Conservation (phyloP, 768 basidiomycete species). For the Calocybe cyanea region DNA sequence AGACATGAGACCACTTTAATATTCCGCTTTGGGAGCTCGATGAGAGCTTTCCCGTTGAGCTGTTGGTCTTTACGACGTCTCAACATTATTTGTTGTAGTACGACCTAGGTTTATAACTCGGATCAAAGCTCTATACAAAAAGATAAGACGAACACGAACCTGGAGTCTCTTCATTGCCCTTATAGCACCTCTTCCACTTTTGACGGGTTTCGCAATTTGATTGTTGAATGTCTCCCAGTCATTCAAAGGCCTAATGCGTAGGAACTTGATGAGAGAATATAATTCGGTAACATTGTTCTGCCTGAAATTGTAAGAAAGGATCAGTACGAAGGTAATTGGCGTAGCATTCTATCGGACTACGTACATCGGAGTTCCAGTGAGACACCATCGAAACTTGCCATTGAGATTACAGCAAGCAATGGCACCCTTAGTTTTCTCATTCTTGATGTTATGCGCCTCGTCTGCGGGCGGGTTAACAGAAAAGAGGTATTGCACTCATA, state of each 20-base stretch:
- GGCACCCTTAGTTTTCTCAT: constrained; percentile 71
- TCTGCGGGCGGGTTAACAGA: constrained; percentile 39
- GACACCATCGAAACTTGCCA: constrained; percentile 80
- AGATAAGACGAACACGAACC: constrained; percentile 29
- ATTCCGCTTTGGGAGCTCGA: constrained; percentile 73
- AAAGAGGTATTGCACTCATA: constrained; percentile 2
- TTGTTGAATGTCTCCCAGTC: constrained; percentile 77
- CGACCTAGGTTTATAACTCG: constrained; percentile 41
- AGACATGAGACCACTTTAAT: constrained; percentile 71
- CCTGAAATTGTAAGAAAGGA: constrained; percentile 27
- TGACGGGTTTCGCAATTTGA: constrained; percentile 78
- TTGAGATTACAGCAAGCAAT: constrained; percentile 76
- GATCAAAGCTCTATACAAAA: not conserved
- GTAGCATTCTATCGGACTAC: constrained; percentile 12
- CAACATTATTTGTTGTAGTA: constrained; percentile 86
- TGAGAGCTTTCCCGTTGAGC: constrained; percentile 75
- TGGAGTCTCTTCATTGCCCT: constrained; percentile 85
- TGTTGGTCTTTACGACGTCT: constrained; percentile 74
- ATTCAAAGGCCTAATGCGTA: constrained; percentile 78
- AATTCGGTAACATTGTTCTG: constrained; percentile 92
- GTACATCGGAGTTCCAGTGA: constrained; percentile 81
- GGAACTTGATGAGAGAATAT: constrained; percentile 84
- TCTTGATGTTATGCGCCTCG: constrained; percentile 95
- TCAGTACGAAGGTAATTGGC: constrained; percentile 29
- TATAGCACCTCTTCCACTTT: constrained; percentile 51